Evolutionary conservation across 2,329 filamentous ascomycete species (phyloP).

Genomic region (Colletotrichum lupini): DNA sequence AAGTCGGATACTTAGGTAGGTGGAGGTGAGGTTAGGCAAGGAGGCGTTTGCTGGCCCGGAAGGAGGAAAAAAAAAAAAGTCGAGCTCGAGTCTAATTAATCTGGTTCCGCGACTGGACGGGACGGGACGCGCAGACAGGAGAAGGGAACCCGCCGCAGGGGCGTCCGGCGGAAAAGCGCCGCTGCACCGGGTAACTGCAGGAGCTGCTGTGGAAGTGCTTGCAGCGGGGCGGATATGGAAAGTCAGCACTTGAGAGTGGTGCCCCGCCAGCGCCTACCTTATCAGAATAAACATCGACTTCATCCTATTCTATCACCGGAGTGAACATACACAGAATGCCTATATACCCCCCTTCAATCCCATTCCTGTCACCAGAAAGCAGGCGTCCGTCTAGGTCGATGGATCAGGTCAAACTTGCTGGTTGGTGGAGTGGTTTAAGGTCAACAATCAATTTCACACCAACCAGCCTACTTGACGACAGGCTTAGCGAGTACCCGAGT

Average conservation of each 20-base stretch:
- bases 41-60: not conserved
- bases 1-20: too few relatives aligned
- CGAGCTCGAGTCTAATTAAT: constrained; percentile 14
- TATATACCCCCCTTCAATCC: too few relatives aligned
- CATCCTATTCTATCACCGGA: not conserved
- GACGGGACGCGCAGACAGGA: constrained; percentile 14
- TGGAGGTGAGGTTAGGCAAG: not conserved
- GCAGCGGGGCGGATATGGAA: not conserved
- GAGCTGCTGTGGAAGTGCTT: not conserved
- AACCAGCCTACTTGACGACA: too few relatives aligned
- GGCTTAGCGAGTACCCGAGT: too few relatives aligned
- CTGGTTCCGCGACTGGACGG: constrained; percentile 13
- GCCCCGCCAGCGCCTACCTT: too few relatives aligned
- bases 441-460: too few relatives aligned
- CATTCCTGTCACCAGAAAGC: too few relatives aligned
- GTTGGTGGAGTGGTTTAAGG: too few relatives aligned
- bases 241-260: not conserved
- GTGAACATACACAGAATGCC: too few relatives aligned
- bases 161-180: constrained; percentile 7
- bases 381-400: too few relatives aligned
- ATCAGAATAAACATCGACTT: not conserved
- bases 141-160: not conserved
- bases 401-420: too few relatives aligned
- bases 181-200: constrained; percentile 13
- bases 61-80: not conserved